Base-by-base conservation (phyloP, 2,329 filamentous ascomycete genomes). In the Ceratocystiopsis minuta region DNA sequence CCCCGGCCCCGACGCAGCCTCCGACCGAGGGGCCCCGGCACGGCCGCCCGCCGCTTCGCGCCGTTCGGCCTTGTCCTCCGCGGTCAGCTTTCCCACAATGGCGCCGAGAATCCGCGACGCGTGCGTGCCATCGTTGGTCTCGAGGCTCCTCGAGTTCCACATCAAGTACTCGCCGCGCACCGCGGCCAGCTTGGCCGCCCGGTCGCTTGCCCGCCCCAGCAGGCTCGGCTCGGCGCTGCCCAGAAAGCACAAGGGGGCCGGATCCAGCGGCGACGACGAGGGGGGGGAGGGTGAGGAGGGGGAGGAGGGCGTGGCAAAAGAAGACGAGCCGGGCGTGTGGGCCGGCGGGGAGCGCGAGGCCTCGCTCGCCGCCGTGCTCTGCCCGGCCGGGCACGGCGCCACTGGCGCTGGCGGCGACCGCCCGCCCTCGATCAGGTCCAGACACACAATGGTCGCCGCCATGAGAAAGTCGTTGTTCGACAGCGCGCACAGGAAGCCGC, bases 391-490 rank as follows among this genome's bases (percentile, higher is more conserved):
- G 12, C 4, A n/a, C 20, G 7, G 12, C 5, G 34, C 15, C 35
- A 6, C 28, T 24, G 16, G 13, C 20, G 4, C 34, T 6, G 12
- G 54, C 51, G 12, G 51, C 54, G 6, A 54, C 58, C 15, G 47
- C 50, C 51, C 54, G 5, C 55, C 59, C 15, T 49, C 51, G 9
- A 65, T 60, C 24, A 66, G 50, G 34, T 66, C 56, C 16, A 78
- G 56, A 46, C 71, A 77, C 4, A 80, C 48, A 14, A 78, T 63
- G 62, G 74, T 74, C 38, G 69, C 66, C 0, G 73, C 72, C 4
- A 78, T 61, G 40, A 79, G 56, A 40, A 73, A 78, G 51, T 79
- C 73, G 38, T 75, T 71, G 38, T 70, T 62, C 3, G 68, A 64
- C 4, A 78, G 55, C 0, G 68, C 69, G 6, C 65, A 66, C 14